Base-by-base conservation (phyloP, 139 green algal species). In the Micractinium sp. region DNA sequence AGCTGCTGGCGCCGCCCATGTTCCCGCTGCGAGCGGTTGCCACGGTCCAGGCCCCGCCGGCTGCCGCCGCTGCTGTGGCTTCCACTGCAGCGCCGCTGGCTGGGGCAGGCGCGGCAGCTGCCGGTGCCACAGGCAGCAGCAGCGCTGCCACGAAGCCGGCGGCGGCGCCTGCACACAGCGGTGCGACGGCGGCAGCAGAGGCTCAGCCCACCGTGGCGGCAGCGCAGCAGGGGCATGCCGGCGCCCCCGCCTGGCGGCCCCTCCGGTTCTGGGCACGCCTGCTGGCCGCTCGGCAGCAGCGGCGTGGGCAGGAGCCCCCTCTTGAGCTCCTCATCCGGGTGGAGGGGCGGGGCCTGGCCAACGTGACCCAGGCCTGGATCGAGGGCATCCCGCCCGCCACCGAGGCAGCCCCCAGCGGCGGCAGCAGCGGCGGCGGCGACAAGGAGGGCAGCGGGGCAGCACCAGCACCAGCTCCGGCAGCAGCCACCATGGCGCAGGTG, bases 261-360 rank as follows among this genome's bases (percentile, higher is more conserved):
- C 14, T 27, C 13, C 31, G 23, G 20, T 75, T 81, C 77, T 88
- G 84, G 84, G 25, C n/a, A 3, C 69, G 74, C 73, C 39, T 74
- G 79, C 33, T 90, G 47, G 87, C 66, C 16, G 69, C 53, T 1
- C 47, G 47, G 33, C 53, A 56, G 87, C 69, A 87, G 39, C 63
- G 25, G 87, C 69, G 80, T 38, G 38, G 35, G 38, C 39, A 61
- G 41, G 79, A 78, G 31, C 16, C 79, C 12, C 87, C 66, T 20
- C 23, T 92, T 27, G 63, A 90, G 66, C 76, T 89, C 29, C n/a
- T 85, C 13, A 88, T 92, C 41, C 81, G 84, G 25, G 87, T 90
- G 73, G 85, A 90, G 25, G 89, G 89, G 18, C 60, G n/a, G 41
- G 89, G 89, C 12, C 76, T 92, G 63, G 35, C 53, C 27, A 90